Evolutionary conservation across 352 stramenopile species (phyloP).

Genomic region (Phytopythium delawarense): DNA sequence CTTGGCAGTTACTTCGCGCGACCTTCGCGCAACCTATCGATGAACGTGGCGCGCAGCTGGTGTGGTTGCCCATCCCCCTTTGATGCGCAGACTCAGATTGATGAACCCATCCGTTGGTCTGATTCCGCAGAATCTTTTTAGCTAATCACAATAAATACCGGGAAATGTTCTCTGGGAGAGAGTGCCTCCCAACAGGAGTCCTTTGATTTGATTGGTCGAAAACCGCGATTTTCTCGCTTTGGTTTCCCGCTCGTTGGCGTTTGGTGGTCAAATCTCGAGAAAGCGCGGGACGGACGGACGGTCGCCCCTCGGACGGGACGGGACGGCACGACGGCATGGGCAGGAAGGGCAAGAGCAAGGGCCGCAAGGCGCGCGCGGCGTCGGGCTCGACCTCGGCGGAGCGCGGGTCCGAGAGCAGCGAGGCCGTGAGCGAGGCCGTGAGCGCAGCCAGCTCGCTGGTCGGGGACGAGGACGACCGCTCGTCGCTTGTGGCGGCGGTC

Average conservation of each 20-base stretch:
- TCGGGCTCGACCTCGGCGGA: neutral
- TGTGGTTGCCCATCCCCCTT: neutral
- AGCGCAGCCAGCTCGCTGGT: neutral
- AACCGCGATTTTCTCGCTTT: too few relatives aligned
- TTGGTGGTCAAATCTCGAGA: constrained; percentile 2
- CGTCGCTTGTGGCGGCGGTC: neutral
- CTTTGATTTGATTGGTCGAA: too few relatives aligned
- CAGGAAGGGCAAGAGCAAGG: constrained; percentile 7
- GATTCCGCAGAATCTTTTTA: neutral
- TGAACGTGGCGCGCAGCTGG: neutral
- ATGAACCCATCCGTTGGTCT: neutral
- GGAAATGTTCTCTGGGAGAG: too few relatives aligned
- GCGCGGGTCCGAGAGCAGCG: neutral
- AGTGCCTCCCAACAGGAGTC: too few relatives aligned
- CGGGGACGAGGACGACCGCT: neutral
- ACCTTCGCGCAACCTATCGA: neutral
- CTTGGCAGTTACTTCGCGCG: neutral
- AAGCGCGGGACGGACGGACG: neutral
- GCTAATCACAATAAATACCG: too few relatives aligned
- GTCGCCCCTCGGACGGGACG: neutral
- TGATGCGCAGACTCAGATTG: neutral
- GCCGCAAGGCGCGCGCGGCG: constrained; percentile 1
- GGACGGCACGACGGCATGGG: neutral
- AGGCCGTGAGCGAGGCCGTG: neutral
- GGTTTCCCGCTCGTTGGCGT: too few relatives aligned